A percentile compares a stretch with the other conserved stretches of the same genome.
Evolutionary conservation across 2,329 filamentous ascomycete genomes (phyloP).

Genomic region (Mariannaea elegans): DNA sequence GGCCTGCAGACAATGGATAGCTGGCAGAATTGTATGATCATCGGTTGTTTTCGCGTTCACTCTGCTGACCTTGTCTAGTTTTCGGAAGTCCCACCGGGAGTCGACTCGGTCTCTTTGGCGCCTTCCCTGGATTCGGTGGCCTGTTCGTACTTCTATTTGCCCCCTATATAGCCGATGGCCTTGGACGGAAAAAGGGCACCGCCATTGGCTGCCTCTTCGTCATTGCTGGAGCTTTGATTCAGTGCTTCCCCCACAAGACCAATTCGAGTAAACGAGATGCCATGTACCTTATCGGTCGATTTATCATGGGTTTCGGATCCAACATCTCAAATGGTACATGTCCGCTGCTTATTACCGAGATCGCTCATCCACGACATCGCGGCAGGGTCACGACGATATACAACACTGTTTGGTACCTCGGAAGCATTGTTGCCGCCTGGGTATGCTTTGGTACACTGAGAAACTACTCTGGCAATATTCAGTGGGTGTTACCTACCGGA

Average conservation of each 20-base stretch:
- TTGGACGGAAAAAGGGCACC: constrained; percentile 35
- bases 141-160: constrained; percentile 38
- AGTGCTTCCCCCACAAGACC: constrained; percentile 30
- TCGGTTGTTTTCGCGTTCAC: rapidly evolving
- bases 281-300: constrained; percentile 33
- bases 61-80: constrained; percentile 18
- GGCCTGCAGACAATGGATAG: constrained; percentile 35
- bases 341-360: constrained; percentile 37
- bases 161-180: constrained; percentile 35
- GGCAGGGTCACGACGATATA: constrained; percentile 36
- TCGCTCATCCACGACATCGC: constrained; percentile 33
- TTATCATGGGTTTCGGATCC: constrained; percentile 36
- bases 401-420: constrained; percentile 38
- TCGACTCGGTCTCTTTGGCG: constrained; percentile 37
- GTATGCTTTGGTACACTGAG: constrained; percentile 29
- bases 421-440: constrained; percentile 36
- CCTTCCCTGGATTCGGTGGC: constrained; percentile 36
- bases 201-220: constrained; percentile 32
- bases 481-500: constrained; percentile 34
- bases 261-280: constrained; percentile 24
- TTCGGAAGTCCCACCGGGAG: constrained; percentile 35
- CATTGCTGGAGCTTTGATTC: constrained; percentile 31
- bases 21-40: constrained; percentile 28
- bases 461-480: constrained; percentile 25
- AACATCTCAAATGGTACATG: constrained; percentile 37